Evolutionary conservation across 768 basidiomycete species (phyloP).

Genomic region (Terana coerulea): DNA sequence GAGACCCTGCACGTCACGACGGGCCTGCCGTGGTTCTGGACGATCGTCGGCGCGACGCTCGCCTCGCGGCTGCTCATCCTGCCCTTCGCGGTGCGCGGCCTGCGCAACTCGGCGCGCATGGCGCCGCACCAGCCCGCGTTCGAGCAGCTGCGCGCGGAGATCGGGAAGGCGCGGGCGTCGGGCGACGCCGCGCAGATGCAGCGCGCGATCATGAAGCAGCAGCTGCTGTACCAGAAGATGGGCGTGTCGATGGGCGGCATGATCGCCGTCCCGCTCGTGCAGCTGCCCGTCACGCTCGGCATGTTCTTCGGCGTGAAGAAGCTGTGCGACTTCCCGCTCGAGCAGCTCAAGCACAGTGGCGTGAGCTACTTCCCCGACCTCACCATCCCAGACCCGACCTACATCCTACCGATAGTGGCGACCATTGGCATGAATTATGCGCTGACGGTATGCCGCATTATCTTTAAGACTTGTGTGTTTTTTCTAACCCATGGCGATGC

Average conservation of each 20-base stretch:
- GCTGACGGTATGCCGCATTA: constrained; percentile 63
- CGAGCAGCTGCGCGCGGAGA: constrained; percentile 47
- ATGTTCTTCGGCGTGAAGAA: constrained; percentile 79
- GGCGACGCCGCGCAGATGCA: constrained; percentile 40
- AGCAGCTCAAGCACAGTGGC: constrained; percentile 75
- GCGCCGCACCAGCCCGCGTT: constrained; percentile 58
- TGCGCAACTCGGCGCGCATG: constrained; percentile 57
- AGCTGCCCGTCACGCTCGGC: constrained; percentile 73
- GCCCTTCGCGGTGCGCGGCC: constrained; percentile 53
- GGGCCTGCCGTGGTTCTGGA: constrained; percentile 81
- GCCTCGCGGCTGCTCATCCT: constrained; percentile 58
- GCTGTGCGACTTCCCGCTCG: constrained; percentile 68
- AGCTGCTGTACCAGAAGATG: constrained; percentile 55
- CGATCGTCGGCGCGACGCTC: constrained; percentile 64
- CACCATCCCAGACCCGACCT: constrained; percentile 73
- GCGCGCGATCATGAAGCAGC: constrained; percentile 41
- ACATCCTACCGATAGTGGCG: constrained; percentile 59
- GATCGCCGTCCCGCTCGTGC: constrained; percentile 56
- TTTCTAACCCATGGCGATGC: too few relatives aligned
- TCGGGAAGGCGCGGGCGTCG: constrained; percentile 30
- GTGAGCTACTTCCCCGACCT: constrained; percentile 72
- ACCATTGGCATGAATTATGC: constrained; percentile 64
- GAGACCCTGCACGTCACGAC: constrained; percentile 67
- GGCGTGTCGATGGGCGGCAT: constrained; percentile 58
- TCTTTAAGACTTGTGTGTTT: too few relatives aligned